phyloP scores from a whole-genome alignment of 768 basidiomycete species.

The Suillus paluster region DNA sequence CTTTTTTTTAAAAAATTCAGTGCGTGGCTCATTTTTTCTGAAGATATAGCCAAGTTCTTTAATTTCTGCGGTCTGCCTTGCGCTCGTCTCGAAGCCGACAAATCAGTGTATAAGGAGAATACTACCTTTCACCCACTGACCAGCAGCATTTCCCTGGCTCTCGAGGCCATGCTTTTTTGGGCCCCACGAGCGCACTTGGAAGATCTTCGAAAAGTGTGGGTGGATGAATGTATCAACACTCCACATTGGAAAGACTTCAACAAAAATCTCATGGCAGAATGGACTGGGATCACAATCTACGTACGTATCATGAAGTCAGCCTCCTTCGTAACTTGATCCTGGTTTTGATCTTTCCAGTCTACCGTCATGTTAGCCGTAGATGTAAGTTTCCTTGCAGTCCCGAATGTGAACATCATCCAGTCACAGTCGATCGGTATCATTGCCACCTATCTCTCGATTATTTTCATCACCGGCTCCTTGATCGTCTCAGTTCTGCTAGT shows the following conservation, averaged over 20 bases:
- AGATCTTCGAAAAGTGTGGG: constrained; percentile 45
- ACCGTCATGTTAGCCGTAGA: constrained; percentile 16
- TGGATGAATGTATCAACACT: constrained; percentile 45
- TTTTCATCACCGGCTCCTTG: constrained; percentile 38
- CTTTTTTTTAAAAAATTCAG: not conserved
- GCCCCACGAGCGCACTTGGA: no score
- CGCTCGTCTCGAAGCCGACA: constrained; percentile 5
- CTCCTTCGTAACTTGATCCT: not conserved
- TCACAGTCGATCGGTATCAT: constrained; percentile 26
- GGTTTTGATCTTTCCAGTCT: not conserved
- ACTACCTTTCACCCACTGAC: not conserved
- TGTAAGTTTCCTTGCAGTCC: constrained; percentile 10
- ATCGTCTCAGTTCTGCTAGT: no score
- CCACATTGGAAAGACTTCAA: constrained; percentile 46
- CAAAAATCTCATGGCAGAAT: constrained; percentile 47
- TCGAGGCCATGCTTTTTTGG: constrained; percentile 43
- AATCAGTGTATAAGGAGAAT: constrained; percentile 5
- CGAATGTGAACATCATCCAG: constrained; percentile 29
- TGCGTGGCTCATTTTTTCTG: not conserved
- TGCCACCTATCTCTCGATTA: constrained; percentile 41
- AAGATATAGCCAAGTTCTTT: constrained; percentile 11
- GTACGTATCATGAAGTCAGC: constrained; percentile 33
- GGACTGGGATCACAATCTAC: constrained; percentile 52
- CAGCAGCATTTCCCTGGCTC: not conserved
- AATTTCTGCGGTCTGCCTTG: constrained; percentile 11